Evolutionary conservation across 768 basidiomycete genomes (phyloP).

Genomic region (Chalciporus piperatus): DNA sequence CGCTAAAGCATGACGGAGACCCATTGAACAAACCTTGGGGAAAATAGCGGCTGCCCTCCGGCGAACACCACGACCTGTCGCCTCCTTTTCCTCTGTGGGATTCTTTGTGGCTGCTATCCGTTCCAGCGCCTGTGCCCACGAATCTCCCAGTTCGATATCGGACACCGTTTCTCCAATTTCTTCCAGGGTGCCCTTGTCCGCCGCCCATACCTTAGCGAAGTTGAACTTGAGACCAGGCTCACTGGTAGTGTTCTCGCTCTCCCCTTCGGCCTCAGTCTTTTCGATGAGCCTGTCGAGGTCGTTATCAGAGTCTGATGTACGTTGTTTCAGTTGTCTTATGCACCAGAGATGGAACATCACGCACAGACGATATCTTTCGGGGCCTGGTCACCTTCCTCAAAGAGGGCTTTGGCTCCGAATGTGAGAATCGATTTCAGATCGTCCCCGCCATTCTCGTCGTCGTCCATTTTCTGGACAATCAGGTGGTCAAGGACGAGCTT

Average conservation of each 20-base stretch:
- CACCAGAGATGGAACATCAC: conserved; percentile 16
- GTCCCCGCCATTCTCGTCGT: conserved; percentile 68
- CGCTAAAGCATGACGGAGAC: not conserved
- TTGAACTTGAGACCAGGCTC: conserved; percentile 64
- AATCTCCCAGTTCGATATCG: conserved; percentile 56
- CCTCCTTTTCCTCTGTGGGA: conserved; percentile 44
- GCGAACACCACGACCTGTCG: conserved; percentile 72
- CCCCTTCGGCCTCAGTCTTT: conserved; percentile 73
- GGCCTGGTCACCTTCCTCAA: conserved; percentile 58
- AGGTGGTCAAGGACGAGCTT: conserved; percentile 93
- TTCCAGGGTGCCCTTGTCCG: conserved; percentile 68
- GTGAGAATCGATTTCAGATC: conserved; percentile 88
- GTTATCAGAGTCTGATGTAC: conserved; percentile 60
- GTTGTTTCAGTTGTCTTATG: not conserved
- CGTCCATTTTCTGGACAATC: conserved; percentile 95
- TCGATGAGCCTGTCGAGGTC: conserved; percentile 87
- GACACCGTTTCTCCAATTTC: conserved; percentile 56
- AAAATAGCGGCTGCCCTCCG: conserved; percentile 63
- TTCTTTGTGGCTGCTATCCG: conserved; percentile 43
- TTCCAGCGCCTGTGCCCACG: conserved; percentile 76
- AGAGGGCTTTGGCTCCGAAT: conserved; percentile 84
- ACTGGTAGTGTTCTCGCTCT: conserved; percentile 47
- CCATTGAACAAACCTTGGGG: conserved; percentile 25
- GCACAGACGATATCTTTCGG: conserved; percentile 69
- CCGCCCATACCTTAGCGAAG: conserved; percentile 92